Conservation (phyloP, 208 protist genomes). For the Trypanosoma rangeli region DNA sequence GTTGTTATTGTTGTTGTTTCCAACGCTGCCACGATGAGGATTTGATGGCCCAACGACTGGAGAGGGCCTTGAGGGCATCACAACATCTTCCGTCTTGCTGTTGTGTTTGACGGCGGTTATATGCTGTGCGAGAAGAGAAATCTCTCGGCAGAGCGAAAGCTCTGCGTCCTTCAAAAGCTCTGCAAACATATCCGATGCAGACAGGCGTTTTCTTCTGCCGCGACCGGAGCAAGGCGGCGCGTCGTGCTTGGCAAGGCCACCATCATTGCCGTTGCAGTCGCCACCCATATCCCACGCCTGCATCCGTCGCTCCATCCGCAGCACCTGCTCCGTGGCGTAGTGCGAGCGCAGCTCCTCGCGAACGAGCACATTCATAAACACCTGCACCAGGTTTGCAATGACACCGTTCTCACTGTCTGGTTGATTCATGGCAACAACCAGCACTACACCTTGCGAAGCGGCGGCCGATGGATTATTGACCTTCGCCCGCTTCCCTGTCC, state of each 20-base stretch:
- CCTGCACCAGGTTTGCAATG: constrained; percentile 77
- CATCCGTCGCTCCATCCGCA: constrained; percentile 44
- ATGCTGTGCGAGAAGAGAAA: constrained; percentile 5
- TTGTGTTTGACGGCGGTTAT: not conserved
- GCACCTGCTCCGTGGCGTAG: constrained; percentile 62
- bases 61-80: not conserved
- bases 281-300: constrained; percentile 35
- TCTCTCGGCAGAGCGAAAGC: constrained; percentile 22
- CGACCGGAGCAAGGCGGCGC: not conserved
- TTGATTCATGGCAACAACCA: constrained; percentile 76
- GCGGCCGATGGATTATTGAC: not conserved
- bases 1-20: not conserved
- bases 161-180: constrained; percentile 12
- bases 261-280: constrained; percentile 18
- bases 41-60: not conserved
- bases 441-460: constrained; percentile 19
- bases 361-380: constrained; percentile 77
- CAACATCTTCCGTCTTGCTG: not conserved
- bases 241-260: not conserved
- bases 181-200: constrained; percentile 7
- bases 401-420: constrained; percentile 58
- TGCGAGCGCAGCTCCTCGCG: constrained; percentile 62
- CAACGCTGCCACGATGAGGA: not conserved
- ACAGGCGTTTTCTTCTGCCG: not conserved
- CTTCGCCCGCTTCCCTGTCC: not conserved